These are phyloP conservation scores for Buddleja alternifolia DNA, from an alignment of 257 asterid species.

Conservation along the genomic window DNA sequence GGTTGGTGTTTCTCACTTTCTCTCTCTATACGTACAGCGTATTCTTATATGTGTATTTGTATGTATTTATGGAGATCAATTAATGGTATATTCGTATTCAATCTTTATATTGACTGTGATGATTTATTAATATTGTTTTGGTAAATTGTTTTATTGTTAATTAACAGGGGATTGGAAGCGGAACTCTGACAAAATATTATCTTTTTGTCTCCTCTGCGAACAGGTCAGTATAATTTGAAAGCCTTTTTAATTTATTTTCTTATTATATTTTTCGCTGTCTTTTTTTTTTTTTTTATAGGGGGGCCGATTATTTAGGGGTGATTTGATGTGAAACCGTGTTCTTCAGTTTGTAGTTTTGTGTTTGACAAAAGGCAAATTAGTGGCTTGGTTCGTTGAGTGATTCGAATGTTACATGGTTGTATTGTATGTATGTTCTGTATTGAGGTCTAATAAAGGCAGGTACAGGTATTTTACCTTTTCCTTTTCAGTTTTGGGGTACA, in stretches of 20 bases:
- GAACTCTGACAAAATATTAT: conserved; percentile 32
- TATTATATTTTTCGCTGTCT: neutral
- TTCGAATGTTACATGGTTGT: neutral
- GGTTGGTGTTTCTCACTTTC: conserved; percentile 32
- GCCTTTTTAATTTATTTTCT: neutral
- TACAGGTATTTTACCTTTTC: neutral
- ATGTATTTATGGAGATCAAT: conserved; percentile 5
- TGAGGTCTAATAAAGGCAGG: neutral
- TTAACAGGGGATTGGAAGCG: conserved; percentile 49
- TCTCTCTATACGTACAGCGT: conserved; percentile 17
- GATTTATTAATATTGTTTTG: conserved; percentile 12
- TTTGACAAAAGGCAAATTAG: neutral
- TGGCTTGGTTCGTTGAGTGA: neutral
- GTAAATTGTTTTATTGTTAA: conserved; percentile 23
- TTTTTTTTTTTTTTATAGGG: neutral
- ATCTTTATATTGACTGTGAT: neutral
- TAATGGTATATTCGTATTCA: conserved; percentile 4
- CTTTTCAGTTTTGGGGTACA: neutral
- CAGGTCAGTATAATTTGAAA: conserved; percentile 42
- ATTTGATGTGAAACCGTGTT: neutral
- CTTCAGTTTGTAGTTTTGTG: neutral
- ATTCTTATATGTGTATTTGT: neutral
- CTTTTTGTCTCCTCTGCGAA: conserved; percentile 50
- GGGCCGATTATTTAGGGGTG: neutral
- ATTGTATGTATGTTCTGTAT: conserved; percentile 4